A percentile compares a stretch with the other conserved stretches of the same genome.
phyloP scores from a whole-genome alignment of 495 filamentous ascomycete species.

The Penicillium mononematosum region DNA sequence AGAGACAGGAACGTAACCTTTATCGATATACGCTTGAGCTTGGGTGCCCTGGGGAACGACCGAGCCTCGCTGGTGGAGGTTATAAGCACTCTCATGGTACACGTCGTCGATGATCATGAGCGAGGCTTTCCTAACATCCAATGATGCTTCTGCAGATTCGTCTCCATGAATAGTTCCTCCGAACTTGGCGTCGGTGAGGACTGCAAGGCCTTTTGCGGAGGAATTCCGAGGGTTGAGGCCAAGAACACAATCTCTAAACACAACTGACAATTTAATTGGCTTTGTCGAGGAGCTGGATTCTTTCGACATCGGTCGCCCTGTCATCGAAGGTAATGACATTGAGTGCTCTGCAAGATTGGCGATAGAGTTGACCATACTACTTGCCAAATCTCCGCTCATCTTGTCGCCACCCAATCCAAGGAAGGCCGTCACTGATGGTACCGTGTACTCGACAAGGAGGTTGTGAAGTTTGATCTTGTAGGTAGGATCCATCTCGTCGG shows the following conservation, averaged over 20 bases:
- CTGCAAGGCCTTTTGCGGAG: conserved; percentile 68
- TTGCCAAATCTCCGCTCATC: conserved; percentile 70
- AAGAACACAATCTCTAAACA: conserved; percentile 73
- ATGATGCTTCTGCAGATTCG: conserved; percentile 55
- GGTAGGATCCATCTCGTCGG: conserved; percentile 89
- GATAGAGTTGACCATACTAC: conserved; percentile 76
- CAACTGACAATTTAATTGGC: conserved; percentile 66
- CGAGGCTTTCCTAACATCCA: conserved; percentile 75
- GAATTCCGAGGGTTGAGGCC: conserved; percentile 82
- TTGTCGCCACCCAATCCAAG: conserved; percentile 65
- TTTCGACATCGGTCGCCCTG: conserved; percentile 19
- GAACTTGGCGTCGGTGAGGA: conserved; percentile 74
- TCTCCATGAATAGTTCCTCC: conserved; percentile 59
- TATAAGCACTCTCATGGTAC: conserved; percentile 46
- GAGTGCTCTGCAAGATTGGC: conserved; percentile 64
- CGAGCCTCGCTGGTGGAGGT: conserved; percentile 45
- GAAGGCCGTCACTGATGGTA: conserved; percentile 76
- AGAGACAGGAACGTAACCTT: conserved; percentile 81
- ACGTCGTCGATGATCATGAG: conserved; percentile 81
- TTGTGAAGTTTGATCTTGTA: conserved; percentile 84
- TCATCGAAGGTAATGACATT: conserved; percentile 19
- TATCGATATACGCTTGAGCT: conserved; percentile 59
- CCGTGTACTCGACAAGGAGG: conserved; percentile 77
- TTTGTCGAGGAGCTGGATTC: conserved; percentile 34
- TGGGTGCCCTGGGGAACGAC: conserved; percentile 56